Conservation (phyloP, 768 basidiomycete species). For the Podaxis pistillaris region DNA sequence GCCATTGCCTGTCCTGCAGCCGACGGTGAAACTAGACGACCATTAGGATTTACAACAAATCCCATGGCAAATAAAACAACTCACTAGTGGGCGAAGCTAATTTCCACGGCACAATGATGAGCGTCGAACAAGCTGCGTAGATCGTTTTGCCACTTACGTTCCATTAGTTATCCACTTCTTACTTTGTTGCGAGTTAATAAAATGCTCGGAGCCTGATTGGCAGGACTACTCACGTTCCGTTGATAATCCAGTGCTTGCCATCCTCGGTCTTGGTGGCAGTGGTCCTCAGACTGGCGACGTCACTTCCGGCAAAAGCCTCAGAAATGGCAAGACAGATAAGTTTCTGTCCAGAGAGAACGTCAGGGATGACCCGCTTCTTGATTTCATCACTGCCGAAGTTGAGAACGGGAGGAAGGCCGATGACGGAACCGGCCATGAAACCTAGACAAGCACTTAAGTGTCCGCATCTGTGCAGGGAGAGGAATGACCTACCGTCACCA, state of each 20-base stretch:
- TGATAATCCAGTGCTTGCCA: conserved; percentile 79
- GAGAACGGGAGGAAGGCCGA: conserved; percentile 81
- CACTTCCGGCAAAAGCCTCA: conserved; percentile 85
- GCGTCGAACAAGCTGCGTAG: background rate
- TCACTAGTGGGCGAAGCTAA: conserved; percentile 44
- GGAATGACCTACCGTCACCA: conserved; percentile 55
- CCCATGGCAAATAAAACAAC: conserved; percentile 16
- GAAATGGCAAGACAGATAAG: conserved; percentile 84
- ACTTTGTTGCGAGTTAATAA: conserved; percentile 22
- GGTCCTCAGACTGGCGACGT: conserved; percentile 74
- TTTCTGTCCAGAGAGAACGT: conserved; percentile 70
- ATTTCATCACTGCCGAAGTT: conserved; percentile 72
- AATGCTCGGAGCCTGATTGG: no score
- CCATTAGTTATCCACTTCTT: conserved; percentile 90
- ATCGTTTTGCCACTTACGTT: conserved; percentile 36
- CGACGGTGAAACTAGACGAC: conserved; percentile 56
- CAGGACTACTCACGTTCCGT: conserved; percentile 43
- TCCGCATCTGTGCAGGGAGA: background rate
- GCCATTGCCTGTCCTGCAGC: conserved; percentile 63
- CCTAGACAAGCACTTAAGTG: conserved; percentile 23
- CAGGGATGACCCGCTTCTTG: conserved; percentile 55
- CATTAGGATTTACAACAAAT: background rate
- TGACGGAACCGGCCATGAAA: conserved; percentile 71
- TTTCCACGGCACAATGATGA: background rate
- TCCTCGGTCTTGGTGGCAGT: conserved; percentile 76